Percentiles rank a stretch among this genome's conserved stretches.
Conservation (phyloP, 345 rosid species). For the Dimocarpus longan region DNA sequence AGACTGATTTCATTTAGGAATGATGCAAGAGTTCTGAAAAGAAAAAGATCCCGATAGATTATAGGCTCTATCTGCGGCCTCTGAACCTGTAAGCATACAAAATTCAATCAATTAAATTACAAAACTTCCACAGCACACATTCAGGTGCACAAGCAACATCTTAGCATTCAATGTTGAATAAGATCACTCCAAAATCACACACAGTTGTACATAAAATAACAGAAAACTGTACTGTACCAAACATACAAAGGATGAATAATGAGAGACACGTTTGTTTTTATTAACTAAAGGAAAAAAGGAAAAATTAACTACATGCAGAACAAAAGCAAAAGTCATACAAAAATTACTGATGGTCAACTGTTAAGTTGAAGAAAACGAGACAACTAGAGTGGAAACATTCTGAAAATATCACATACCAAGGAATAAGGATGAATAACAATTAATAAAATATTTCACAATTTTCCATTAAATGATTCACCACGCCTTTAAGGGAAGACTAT, state of each 20-base stretch:
- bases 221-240: background rate
- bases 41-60: constrained; percentile 92
- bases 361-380: background rate
- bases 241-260: background rate
- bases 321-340: background rate
- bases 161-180: background rate
- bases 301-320: background rate
- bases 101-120: constrained; percentile 4
- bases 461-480: background rate
- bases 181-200: background rate
- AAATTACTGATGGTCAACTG: background rate
- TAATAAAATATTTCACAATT: background rate
- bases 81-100: constrained; percentile 64
- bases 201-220: background rate
- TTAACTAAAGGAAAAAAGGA: background rate
- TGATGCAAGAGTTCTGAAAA: constrained; percentile 91
- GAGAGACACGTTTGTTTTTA: background rate
- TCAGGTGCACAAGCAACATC: background rate
- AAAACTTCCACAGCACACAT: constrained; percentile 1
- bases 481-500: background rate
- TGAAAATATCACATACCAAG: background rate
- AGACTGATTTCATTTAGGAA: constrained; percentile 88
- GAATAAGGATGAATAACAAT: background rate
- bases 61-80: constrained; percentile 94
- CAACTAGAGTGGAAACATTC: background rate